Percentiles rank a stretch among this genome's conserved stretches.
These are phyloP conservation scores for Didymella arachidicola DNA, from an alignment of 2,329 filamentous ascomycete genomes.

Conservation along the genomic window DNA sequence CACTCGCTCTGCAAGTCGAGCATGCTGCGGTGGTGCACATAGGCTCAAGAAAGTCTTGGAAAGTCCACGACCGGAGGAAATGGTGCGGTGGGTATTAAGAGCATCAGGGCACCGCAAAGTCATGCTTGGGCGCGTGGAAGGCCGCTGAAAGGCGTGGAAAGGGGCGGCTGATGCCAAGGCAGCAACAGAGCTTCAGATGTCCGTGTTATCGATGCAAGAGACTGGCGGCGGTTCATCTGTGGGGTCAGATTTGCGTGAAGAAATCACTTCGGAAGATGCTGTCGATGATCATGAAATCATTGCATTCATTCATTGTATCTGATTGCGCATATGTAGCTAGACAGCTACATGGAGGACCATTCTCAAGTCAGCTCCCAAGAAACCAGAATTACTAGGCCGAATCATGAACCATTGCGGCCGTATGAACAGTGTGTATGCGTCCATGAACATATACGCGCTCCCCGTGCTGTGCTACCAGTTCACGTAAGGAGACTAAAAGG, in stretches of 20 bases:
- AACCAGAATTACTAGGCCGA: background rate
- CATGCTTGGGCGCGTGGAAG: background rate
- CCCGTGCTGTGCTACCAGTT: background rate
- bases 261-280: too few species aligned
- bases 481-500: constrained; percentile 17
- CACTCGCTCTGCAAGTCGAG: constrained; percentile 5
- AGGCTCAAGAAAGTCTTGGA: background rate
- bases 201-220: background rate
- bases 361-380: background rate
- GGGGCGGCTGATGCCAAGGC: background rate
- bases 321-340: background rate
- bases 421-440: constrained; percentile 4
- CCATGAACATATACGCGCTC: constrained; percentile 10
- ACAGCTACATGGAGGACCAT: background rate
- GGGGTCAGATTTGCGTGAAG: background rate
- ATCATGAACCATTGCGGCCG: background rate
- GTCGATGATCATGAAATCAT: background rate
- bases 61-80: too few species aligned
- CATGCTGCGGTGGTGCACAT: background rate
- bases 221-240: background rate
- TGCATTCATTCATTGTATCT: constrained; percentile 12
- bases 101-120: too few species aligned
- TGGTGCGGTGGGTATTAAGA: too few species aligned
- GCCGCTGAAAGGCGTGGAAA: background rate
- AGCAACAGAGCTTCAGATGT: background rate